Evolutionary conservation across 106 monocot species (phyloP).

Genomic region (Dendrobium huoshanense): DNA sequence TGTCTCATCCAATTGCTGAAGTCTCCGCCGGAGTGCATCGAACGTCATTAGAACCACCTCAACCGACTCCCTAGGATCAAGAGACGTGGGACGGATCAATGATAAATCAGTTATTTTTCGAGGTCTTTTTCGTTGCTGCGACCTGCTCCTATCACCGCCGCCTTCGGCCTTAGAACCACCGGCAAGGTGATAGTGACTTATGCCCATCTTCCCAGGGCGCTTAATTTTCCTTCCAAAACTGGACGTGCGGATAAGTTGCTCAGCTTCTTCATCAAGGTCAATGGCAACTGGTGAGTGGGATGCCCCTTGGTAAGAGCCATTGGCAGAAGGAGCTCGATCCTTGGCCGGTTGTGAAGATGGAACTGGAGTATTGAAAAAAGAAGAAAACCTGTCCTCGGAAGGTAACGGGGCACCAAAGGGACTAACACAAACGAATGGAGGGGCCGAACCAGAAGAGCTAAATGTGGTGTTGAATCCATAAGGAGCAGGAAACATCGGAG

Average conservation of each 20-base stretch:
- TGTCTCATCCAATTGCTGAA: conserved; percentile 53
- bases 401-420: conserved; percentile 11
- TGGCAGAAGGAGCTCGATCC: not conserved
- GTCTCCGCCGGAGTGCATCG: conserved; percentile 53
- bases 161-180: conserved; percentile 12
- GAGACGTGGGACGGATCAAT: conserved; percentile 26
- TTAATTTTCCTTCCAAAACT: conserved; percentile 20
- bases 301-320: conserved; percentile 6
- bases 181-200: not conserved
- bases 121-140: conserved; percentile 9
- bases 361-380: not conserved
- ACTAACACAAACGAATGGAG: conserved; percentile 35
- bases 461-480: conserved; percentile 24
- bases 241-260: conserved; percentile 7
- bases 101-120: conserved; percentile 16
- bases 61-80: conserved; percentile 38
- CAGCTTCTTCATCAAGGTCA: conserved; percentile 6
- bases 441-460: conserved; percentile 5
- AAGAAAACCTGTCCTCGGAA: not conserved
- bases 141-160: conserved; percentile 7
- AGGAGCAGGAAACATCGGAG: conserved; percentile 44
- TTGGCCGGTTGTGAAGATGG: not conserved
- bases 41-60: conserved; percentile 54
- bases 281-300: not conserved
- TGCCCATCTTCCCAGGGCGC: conserved; percentile 4